phyloP scores from a whole-genome alignment of 2,329 filamentous ascomycete species.

The Zymoseptoria ardabiliae region DNA sequence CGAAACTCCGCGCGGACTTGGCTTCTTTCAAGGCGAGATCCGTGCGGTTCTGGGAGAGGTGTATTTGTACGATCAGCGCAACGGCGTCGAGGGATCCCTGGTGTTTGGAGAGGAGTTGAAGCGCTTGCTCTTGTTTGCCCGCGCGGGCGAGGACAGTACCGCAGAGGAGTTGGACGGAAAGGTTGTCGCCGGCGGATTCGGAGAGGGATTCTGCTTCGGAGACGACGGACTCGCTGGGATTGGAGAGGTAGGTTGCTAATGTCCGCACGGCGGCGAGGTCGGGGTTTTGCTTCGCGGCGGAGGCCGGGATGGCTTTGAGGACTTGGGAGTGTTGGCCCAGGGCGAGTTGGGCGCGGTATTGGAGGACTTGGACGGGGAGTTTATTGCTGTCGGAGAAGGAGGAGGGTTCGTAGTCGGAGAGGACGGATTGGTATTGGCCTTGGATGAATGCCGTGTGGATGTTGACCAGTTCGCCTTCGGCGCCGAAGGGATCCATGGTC shows the following conservation, averaged over 20 bases:
- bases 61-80: conserved; percentile 82
- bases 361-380: conserved; percentile 67
- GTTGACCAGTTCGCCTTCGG: conserved; percentile 61
- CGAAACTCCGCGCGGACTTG: conserved; percentile 78
- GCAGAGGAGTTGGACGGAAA: conserved; percentile 70
- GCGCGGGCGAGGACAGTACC: conserved; percentile 76
- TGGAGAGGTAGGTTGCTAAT: conserved; percentile 55
- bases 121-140: conserved; percentile 76
- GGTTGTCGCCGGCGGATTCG: conserved; percentile 60
- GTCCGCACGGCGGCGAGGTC: conserved; percentile 71
- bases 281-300: conserved; percentile 50
- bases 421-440: conserved; percentile 78
- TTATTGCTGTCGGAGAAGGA: conserved; percentile 72
- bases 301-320: conserved; percentile 57
- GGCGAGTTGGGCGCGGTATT: conserved; percentile 75
- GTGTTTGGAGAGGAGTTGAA: conserved; percentile 72
- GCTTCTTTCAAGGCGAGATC: conserved; percentile 91
- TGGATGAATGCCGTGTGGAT: conserved; percentile 61
- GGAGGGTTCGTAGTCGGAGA: conserved; percentile 71
- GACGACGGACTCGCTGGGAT: conserved; percentile 28
- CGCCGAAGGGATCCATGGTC: conserved; percentile 56
- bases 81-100: conserved; percentile 74
- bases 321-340: conserved; percentile 71
- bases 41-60: conserved; percentile 82
- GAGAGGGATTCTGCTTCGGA: conserved; percentile 63